These are phyloP conservation scores for Mycena rebaudengoi DNA, from an alignment of 768 basidiomycete genomes.

Conservation along the genomic window DNA sequence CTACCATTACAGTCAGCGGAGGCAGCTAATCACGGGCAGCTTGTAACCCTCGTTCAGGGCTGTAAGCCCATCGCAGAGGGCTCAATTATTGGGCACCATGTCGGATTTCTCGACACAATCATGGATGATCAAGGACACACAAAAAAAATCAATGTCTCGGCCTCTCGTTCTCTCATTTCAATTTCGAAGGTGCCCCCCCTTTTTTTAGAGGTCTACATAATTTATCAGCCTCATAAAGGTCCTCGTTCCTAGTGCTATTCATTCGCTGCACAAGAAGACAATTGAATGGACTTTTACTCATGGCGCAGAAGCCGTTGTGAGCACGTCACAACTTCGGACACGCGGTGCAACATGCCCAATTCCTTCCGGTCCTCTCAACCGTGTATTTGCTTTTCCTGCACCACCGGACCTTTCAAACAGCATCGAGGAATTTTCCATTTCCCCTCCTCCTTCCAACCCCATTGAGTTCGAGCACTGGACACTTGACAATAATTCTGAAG, in stretches of 20 bases:
- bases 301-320: neutral
- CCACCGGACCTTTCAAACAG: neutral
- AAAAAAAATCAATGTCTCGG: neutral
- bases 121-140: neutral
- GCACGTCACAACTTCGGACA: neutral
- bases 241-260: neutral
- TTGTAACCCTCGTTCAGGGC: neutral
- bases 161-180: neutral
- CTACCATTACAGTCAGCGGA: neutral
- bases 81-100: neutral
- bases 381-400: neutral
- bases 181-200: neutral
- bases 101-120: neutral
- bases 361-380: neutral
- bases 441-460: neutral
- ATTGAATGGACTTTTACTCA: neutral
- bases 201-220: neutral
- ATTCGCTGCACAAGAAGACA: conserved; percentile 1
- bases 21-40: neutral
- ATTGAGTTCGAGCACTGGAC: neutral
- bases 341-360: neutral
- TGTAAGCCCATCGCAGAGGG: conserved; percentile 2
- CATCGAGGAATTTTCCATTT: neutral
- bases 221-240: neutral
- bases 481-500: too few species aligned